Evolutionary conservation across 805 yeast genomes (phyloP).

Genomic region (Scheffersomyces ergatensis): DNA sequence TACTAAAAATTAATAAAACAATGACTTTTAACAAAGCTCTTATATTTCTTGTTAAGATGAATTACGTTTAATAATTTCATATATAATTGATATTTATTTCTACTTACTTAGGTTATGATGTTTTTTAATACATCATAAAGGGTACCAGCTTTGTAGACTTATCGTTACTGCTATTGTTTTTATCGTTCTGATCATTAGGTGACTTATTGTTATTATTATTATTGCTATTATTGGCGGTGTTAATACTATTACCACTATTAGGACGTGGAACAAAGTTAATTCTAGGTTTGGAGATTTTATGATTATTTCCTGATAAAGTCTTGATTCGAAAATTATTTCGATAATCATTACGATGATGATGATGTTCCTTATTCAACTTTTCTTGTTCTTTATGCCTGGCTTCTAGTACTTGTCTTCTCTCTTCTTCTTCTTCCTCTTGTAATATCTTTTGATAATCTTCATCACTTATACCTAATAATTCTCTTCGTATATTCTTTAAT

Average conservation of each 20-base stretch:
- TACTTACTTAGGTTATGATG: too few relatives aligned
- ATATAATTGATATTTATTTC: too few relatives aligned
- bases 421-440: constrained; percentile 17
- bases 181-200: constrained; percentile 2
- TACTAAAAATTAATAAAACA: too few relatives aligned
- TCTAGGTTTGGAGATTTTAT: constrained; percentile 24
- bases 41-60: neutral
- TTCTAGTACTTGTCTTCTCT: constrained; percentile 9
- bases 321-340: constrained; percentile 28
- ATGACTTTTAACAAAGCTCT: too few relatives aligned
- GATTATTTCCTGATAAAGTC: constrained; percentile 11
- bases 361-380: constrained; percentile 5
- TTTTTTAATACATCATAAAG: constrained; percentile 18
- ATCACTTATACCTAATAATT: constrained; percentile 33
- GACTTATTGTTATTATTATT: neutral
- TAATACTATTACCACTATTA: neutral
- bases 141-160: constrained; percentile 9
- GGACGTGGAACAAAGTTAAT: neutral
- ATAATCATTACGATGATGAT: constrained; percentile 14
- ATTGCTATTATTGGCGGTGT: neutral
- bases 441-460: constrained; percentile 34
- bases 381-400: constrained; percentile 9
- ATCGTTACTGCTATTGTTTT: neutral
- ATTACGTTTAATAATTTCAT: too few relatives aligned
- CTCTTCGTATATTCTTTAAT: constrained; percentile 30